Evolutionary conservation across 768 basidiomycete species (phyloP).

Genomic region (Mycena vulgaris): DNA sequence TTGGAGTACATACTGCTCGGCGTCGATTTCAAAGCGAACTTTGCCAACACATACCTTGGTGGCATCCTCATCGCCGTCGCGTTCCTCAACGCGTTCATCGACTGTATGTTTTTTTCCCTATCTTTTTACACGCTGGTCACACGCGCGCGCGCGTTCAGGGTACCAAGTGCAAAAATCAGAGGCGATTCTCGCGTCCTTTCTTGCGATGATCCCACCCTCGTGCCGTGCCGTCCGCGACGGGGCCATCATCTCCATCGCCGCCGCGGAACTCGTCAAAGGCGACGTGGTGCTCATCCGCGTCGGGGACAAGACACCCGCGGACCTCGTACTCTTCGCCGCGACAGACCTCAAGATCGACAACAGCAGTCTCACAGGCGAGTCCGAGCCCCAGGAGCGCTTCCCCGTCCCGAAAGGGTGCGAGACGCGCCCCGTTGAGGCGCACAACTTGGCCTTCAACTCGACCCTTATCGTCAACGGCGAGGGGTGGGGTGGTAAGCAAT

Average conservation of each 20-base stretch:
- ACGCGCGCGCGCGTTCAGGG: constrained; percentile 21
- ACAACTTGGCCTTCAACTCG: constrained; percentile 80
- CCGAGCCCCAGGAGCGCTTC: constrained; percentile 75
- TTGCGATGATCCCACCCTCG: constrained; percentile 81
- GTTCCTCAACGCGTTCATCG: constrained; percentile 79
- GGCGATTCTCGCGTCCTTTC: constrained; percentile 79
- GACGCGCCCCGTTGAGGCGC: constrained; percentile 71
- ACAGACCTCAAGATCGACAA: constrained; percentile 81
- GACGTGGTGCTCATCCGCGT: constrained; percentile 75
- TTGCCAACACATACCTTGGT: constrained; percentile 78
- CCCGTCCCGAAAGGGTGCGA: constrained; percentile 62
- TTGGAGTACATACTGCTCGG: constrained; percentile 78
- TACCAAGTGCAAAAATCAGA: constrained; percentile 83
- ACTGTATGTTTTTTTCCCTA: constrained; percentile 57
- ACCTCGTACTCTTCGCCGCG: constrained; percentile 71
- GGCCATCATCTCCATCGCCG: constrained; percentile 68
- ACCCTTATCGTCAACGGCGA: constrained; percentile 81
- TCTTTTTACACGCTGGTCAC: not conserved
- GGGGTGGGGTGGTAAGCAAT: constrained; percentile 72
- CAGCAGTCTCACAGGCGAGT: constrained; percentile 80
- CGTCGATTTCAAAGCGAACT: constrained; percentile 73
- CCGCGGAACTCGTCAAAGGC: constrained; percentile 75
- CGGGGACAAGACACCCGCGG: constrained; percentile 82
- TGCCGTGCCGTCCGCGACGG: constrained; percentile 76
- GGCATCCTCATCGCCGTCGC: constrained; percentile 79